These are phyloP conservation scores for Purshia tridentata DNA, from an alignment of 306 rosid species.

Conservation along the genomic window DNA sequence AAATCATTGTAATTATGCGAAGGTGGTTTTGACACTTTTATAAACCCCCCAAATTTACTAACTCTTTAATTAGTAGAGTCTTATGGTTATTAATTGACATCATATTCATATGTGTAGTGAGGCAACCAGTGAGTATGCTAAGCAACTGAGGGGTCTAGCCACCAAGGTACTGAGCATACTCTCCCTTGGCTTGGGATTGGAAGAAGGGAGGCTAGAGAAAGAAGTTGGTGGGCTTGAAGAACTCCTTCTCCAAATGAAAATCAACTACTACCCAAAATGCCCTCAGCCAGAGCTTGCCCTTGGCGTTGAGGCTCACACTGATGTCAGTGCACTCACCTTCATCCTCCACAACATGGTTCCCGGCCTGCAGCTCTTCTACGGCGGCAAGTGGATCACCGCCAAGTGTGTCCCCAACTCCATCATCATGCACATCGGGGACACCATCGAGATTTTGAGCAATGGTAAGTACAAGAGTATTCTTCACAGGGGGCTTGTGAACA, in stretches of 20 bases:
- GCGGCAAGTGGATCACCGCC: conserved; percentile 71
- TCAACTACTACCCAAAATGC: conserved; percentile 80
- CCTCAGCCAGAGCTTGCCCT: conserved; percentile 90
- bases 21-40: too few relatives aligned
- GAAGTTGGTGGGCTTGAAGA: conserved; percentile 85
- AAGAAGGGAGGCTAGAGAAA: conserved; percentile 68
- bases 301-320: conserved; percentile 89
- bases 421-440: conserved; percentile 85
- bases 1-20: too few relatives aligned
- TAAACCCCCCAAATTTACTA: too few relatives aligned
- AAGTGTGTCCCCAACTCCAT: conserved; percentile 75
- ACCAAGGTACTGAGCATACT: conserved; percentile 46
- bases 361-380: conserved; percentile 72
- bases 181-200: conserved; percentile 67
- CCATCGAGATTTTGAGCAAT: conserved; percentile 76
- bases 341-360: conserved; percentile 91
- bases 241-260: conserved; percentile 73
- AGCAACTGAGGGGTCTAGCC: conserved; percentile 52
- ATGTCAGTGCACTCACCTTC: conserved; percentile 75
- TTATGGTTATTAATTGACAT: background rate
- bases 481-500: conserved; percentile 80
- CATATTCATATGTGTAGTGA: conserved; percentile 31
- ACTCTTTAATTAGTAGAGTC: too few relatives aligned
- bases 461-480: conserved; percentile 80
- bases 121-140: conserved; percentile 66